Evolutionary conservation across 345 rosid species (phyloP).

Genomic region (Hibiscus syriacus): DNA sequence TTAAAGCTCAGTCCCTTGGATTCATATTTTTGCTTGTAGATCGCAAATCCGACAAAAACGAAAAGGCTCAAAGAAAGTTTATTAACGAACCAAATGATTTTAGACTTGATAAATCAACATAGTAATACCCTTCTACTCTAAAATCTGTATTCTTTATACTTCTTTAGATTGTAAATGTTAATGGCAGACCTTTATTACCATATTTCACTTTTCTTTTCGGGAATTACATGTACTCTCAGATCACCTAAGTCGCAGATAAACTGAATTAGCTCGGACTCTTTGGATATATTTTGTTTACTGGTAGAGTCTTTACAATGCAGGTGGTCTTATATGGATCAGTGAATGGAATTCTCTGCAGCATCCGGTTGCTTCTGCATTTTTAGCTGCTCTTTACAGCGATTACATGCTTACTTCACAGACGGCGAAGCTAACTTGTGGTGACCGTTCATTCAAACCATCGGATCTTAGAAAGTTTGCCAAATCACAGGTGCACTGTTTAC

Average conservation of each 20-base stretch:
- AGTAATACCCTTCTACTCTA: neutral
- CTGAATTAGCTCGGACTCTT: neutral
- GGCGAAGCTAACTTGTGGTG: slow-evolving; percentile 54
- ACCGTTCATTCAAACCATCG: slow-evolving; percentile 59
- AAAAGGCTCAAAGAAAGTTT: neutral
- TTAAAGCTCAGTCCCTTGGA: neutral
- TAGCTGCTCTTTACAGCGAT: slow-evolving; percentile 79
- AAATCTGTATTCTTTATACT: too few species aligned
- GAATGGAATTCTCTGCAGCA: slow-evolving; percentile 88
- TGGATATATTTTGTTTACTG: neutral
- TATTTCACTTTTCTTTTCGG: too few species aligned
- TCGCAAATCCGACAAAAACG: neutral
- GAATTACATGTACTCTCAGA: too few species aligned
- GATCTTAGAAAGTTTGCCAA: slow-evolving; percentile 81
- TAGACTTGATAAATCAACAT: neutral
- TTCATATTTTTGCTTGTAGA: slow-evolving; percentile 1
- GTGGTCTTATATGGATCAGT: slow-evolving; percentile 89
- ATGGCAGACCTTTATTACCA: too few species aligned
- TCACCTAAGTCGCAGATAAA: neutral
- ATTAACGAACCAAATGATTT: neutral
- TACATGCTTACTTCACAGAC: slow-evolving; percentile 84
- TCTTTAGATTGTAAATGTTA: too few species aligned
- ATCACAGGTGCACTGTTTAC: slow-evolving; percentile 54
- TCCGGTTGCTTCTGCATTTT: slow-evolving; percentile 84
- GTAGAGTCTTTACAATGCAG: slow-evolving; percentile 28